Percentiles rank a stretch among this genome's conserved stretches.
Evolutionary conservation across 176 grass and related monocot species (phyloP).

Genomic region (Aegilops sharonensis): DNA sequence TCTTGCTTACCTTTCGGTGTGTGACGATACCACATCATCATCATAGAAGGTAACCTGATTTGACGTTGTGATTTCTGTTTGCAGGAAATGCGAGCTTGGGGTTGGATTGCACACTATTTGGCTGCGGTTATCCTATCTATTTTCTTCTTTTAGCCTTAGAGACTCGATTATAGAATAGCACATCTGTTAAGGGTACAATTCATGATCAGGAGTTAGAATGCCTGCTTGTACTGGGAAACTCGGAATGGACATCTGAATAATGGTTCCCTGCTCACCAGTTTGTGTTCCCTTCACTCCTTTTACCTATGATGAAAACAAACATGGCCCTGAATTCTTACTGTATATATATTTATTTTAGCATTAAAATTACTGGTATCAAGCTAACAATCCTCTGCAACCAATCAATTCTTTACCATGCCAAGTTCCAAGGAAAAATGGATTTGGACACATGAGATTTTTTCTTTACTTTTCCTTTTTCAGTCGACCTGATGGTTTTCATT

Average conservation of each 20-base stretch:
- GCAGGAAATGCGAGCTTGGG: constrained; percentile 57
- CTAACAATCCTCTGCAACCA: constrained; percentile 11
- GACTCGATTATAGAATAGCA: constrained; percentile 35
- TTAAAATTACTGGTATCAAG: neutral
- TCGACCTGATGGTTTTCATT: neutral
- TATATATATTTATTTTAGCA: constrained; percentile 22
- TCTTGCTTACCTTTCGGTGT: constrained; percentile 21
- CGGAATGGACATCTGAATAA: constrained; percentile 35
- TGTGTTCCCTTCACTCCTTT: neutral
- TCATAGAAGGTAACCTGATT: constrained; percentile 14
- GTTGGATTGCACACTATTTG: constrained; percentile 41
- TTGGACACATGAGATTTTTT: neutral
- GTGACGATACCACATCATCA: neutral
- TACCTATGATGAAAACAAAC: neutral
- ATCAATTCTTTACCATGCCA: neutral
- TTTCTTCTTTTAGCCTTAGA: constrained; percentile 40
- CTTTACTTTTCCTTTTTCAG: neutral
- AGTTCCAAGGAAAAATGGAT: neutral
- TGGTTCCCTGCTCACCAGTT: neutral
- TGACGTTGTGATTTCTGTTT: constrained; percentile 27
- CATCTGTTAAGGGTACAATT: constrained; percentile 29
- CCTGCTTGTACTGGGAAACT: constrained; percentile 20
- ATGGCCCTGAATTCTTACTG: neutral
- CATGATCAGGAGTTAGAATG: constrained; percentile 26
- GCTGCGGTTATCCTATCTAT: constrained; percentile 50